Conservation (phyloP, 2,329 filamentous ascomycete species). For the Ceratocystis colombiana region DNA sequence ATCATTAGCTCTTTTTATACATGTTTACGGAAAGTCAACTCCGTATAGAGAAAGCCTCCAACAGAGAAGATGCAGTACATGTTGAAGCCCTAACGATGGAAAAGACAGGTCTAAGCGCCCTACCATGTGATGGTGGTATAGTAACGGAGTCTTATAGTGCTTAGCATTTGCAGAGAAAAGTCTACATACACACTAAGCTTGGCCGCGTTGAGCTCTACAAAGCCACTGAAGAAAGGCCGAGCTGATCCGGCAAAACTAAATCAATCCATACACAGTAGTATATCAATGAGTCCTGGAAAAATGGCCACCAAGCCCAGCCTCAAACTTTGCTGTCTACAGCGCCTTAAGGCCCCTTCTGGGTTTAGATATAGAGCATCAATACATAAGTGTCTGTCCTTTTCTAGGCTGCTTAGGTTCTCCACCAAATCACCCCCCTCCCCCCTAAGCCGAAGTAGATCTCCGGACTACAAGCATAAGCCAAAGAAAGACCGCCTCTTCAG, state of each 20-base stretch:
- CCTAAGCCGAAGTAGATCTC: not conserved
- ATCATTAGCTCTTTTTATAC: conserved; percentile 2
- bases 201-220: not conserved
- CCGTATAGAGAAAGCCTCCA: not conserved
- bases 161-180: not conserved
- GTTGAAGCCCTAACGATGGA: not conserved
- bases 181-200: not conserved
- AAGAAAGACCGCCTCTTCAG: not conserved
- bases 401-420: no score
- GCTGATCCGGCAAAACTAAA: not conserved
- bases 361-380: no score
- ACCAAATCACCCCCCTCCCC: not conserved
- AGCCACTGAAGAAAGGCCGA: not conserved
- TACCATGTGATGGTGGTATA: not conserved
- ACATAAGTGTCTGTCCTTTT: no score
- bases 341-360: no score
- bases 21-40: not conserved
- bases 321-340: no score
- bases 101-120: conserved; percentile 14
- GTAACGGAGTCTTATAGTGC: not conserved
- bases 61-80: not conserved
- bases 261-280: no score
- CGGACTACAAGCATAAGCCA: no score
- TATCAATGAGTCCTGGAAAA: no score
- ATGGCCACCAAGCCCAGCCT: no score